Conservation (phyloP, 1,284 basidiomycete genomes). For the Ganoderma resinaceum region DNA sequence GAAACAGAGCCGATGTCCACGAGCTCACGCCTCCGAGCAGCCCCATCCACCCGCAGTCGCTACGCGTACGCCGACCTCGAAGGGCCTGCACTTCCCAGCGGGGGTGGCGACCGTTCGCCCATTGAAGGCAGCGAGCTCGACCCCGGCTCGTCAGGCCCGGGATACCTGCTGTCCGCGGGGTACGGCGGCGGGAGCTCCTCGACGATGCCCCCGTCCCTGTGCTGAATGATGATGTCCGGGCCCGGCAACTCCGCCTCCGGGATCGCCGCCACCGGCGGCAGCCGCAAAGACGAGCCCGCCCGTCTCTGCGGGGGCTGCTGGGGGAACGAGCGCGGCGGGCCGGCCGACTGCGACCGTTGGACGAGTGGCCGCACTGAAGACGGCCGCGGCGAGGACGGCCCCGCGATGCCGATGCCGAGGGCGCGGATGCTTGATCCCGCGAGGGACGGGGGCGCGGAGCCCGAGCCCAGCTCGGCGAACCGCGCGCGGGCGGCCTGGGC, state of each 20-base stretch:
- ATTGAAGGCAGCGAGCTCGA: background rate
- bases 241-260: constrained; percentile 25
- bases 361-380: constrained; percentile 11
- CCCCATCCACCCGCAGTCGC: background rate
- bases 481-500: constrained; percentile 26
- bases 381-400: constrained; percentile 9
- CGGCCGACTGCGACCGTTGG: constrained; percentile 24
- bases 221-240: constrained; percentile 44
- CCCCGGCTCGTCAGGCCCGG: background rate
- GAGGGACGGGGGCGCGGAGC: background rate
- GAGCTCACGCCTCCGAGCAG: background rate
- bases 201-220: constrained; percentile 42
- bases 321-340: constrained; percentile 21
- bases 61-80: background rate
- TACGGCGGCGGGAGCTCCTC: constrained; percentile 44
- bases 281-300: constrained; percentile 25
- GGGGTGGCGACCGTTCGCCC: background rate
- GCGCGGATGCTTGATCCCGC: background rate
- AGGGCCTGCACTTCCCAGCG: background rate
- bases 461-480: constrained; percentile 3
- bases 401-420: background rate
- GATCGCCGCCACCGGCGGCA: constrained; percentile 28
- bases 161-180: constrained; percentile 3
- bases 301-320: constrained; percentile 25
- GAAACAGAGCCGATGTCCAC: background rate